Base-by-base conservation (phyloP, 805 yeast species). In the Torulaspora maleeae region DNA sequence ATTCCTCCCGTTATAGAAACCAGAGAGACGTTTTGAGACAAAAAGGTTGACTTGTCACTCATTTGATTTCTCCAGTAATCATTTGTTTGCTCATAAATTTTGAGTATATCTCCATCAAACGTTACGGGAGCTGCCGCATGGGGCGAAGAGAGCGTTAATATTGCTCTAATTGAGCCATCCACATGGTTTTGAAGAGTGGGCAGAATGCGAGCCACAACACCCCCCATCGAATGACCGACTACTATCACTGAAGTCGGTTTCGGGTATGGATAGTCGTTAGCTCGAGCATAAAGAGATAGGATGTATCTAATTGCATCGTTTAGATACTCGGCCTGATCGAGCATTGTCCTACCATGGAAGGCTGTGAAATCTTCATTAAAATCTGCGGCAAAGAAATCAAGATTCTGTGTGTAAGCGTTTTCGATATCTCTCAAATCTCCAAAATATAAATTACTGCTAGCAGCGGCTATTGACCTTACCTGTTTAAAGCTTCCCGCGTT, bases 191-290 rank as follows among this genome's bases (percentile, higher is more conserved):
- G 84, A 43, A 91, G 66, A 0, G 95, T 80, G 5, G 87, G 74
- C 79, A 90, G 79, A 0, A 87, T 82, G 47, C 98, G 73, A 3
- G 96, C 85, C 1, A 93, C 98, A 13, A 91, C 78, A 2, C 99
- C 99, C 34, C 99, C 99, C 99, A 91, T 91, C 0, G 98, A 91
- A 68, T 91, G 99, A 2, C 88, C 96, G 0, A 91, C 53, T 0
- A 91, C 61, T 0, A 91, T 78, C 1, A 91, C 95, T 0, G 96
- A 84, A 22, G 64, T 61, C 0, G 93, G 93, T 11, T 27, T 39
- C 13, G 61, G 67, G n/a, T n/a, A 37, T 17, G 33, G 43, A 36
- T 51, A 56, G 9, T 41, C 36, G 9, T 42, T 41, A 1, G 62
- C 59, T 16, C 61, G 64, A 35, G 51, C 52, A 56, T 91, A 91